Conservation (phyloP, 129 eudicot genomes). For the Cynara cardunculus region DNA sequence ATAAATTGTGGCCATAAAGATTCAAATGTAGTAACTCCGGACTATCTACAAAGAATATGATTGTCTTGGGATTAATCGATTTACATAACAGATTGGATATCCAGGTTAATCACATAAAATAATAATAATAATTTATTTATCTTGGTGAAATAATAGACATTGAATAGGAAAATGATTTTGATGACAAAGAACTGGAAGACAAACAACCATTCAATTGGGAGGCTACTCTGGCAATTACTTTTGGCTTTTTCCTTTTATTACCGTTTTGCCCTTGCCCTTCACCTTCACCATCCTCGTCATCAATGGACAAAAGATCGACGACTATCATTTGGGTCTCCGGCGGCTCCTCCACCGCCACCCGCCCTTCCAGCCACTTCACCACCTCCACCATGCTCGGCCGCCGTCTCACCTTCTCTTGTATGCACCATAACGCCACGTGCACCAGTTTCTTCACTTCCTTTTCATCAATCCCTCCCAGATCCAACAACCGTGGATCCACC, state of each 20-base stretch:
- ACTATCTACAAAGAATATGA: too few species aligned
- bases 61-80: too few species aligned
- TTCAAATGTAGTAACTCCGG: too few species aligned
- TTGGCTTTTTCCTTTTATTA: slow-evolving; percentile 26
- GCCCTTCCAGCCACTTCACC: slow-evolving; percentile 80
- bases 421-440: slow-evolving; percentile 72
- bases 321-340: slow-evolving; percentile 74
- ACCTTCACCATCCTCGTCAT: slow-evolving; percentile 34
- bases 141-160: slow-evolving; percentile 58
- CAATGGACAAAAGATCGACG: slow-evolving; percentile 52
- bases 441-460: slow-evolving; percentile 53
- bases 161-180: slow-evolving; percentile 43
- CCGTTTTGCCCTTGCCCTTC: slow-evolving; percentile 42
- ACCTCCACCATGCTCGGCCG: slow-evolving; percentile 79
- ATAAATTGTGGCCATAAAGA: too few species aligned
- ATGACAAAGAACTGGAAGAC: slow-evolving; percentile 12
- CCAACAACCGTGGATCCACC: slow-evolving; percentile 61
- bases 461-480: slow-evolving; percentile 45
- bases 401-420: slow-evolving; percentile 71
- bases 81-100: too few species aligned
- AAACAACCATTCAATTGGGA: slow-evolving; percentile 26
- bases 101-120: too few species aligned
- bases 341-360: slow-evolving; percentile 59
- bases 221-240: slow-evolving; percentile 31
- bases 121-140: slow-evolving; percentile 19